Conservation (phyloP, 2,329 filamentous ascomycete species). For the Fusarium nygamai region DNA sequence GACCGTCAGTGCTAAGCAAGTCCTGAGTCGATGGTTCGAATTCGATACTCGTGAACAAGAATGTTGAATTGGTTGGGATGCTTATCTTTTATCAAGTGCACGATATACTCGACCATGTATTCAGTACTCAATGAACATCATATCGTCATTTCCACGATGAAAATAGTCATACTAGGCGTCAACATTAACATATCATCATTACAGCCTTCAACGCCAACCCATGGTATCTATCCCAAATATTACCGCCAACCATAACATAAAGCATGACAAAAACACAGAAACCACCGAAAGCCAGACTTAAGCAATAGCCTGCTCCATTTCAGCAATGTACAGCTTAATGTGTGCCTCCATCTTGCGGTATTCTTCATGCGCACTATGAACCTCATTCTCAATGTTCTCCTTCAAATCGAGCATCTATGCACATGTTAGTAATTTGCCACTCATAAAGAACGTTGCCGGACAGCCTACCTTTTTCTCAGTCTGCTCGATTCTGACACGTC, state of each 20-base stretch:
- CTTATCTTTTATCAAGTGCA: background rate
- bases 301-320: slow-evolving; percentile 91
- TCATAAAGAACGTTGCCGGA: background rate
- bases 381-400: slow-evolving; percentile 95
- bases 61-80: background rate
- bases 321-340: slow-evolving; percentile 96
- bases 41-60: slow-evolving; percentile 21
- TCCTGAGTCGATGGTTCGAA: slow-evolving; percentile 73
- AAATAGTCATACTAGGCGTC: slow-evolving; percentile 8
- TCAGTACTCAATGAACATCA: background rate
- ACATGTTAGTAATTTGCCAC: slow-evolving; percentile 33
- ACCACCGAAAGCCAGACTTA: background rate
- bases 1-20: slow-evolving; percentile 64
- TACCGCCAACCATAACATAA: slow-evolving; percentile 25
- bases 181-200: slow-evolving; percentile 31
- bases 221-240: slow-evolving; percentile 49
- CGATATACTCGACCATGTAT: background rate
- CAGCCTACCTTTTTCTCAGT: slow-evolving; percentile 91
- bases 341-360: slow-evolving; percentile 98
- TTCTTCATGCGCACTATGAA: slow-evolving; percentile 89
- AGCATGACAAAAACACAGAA: slow-evolving; percentile 11
- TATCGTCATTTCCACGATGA: slow-evolving; percentile 8
- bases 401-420: slow-evolving; percentile 93
- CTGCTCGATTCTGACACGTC: slow-evolving; percentile 94
- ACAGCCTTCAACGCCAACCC: slow-evolving; percentile 50